Evolutionary conservation across 2,329 filamentous ascomycete species (phyloP).

Genomic region (Cytospora mali): DNA sequence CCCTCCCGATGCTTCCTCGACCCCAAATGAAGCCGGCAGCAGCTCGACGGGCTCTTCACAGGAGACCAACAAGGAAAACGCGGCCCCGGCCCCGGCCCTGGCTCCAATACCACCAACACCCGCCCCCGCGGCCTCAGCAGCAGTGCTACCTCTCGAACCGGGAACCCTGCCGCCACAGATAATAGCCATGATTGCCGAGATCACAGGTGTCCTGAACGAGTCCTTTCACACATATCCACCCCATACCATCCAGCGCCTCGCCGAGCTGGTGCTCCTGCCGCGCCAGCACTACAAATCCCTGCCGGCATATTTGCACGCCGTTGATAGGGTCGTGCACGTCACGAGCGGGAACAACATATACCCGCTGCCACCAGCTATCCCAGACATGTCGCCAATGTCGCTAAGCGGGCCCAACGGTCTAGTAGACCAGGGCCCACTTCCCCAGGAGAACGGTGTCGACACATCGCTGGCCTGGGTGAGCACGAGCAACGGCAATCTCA

Average conservation of each 20-base stretch:
- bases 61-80: constrained; percentile 71
- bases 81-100: constrained; percentile 53
- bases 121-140: constrained; percentile 43
- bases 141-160: constrained; percentile 37
- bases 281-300: constrained; percentile 79
- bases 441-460: constrained; percentile 39
- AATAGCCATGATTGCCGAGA: constrained; percentile 61
- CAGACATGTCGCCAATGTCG: constrained; percentile 58
- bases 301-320: constrained; percentile 82
- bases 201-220: constrained; percentile 61
- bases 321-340: constrained; percentile 88
- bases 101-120: constrained; percentile 35
- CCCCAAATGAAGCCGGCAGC: constrained; percentile 38
- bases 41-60: constrained; percentile 47
- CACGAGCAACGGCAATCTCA: constrained; percentile 16
- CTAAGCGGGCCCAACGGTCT: constrained; percentile 72
- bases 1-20: constrained; percentile 46
- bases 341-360: constrained; percentile 81
- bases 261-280: constrained; percentile 81
- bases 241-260: constrained; percentile 88
- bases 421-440: constrained; percentile 43
- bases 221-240: constrained; percentile 78
- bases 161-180: constrained; percentile 66
- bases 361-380: constrained; percentile 72
- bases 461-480: constrained; percentile 53